Evolutionary conservation across 306 rosid genomes (phyloP), one percentile per base, ranked within the genome.

Genomic region (Lathyrus oleraceus): DNA sequence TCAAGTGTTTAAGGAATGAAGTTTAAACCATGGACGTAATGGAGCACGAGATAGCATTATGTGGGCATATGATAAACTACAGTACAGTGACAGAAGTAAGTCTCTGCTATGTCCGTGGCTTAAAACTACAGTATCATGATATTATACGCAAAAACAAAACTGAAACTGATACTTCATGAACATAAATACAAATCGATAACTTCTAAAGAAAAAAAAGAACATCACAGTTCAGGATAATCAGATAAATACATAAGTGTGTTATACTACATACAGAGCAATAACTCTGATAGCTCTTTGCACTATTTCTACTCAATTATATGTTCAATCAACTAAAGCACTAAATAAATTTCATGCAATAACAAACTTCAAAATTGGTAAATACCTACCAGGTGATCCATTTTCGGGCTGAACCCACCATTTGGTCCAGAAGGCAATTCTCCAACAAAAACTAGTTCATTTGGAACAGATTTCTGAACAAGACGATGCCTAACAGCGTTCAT

Each of bases 331-430:
- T 48, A 61, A n/a, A 54, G 53, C 8, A 62, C 35, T 56, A 69
- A 49, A 67, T 61, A 61, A 72, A 59, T 17, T 13, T 16, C 23
- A 44, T 17, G 30, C 62, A 44, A 43, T 38, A 49, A 28, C 35
- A 61, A 65, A 53, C 56, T 63, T 71, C 39, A 67, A 79, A 45
- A 48, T 70, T 23, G 64, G 13, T 30, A 77, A 68, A 64, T 15
- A 42, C 97, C 56, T 91, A 94, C 97, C 97, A 94, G 86, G 81
- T 94, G 99, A 81, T 94, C 99, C 99, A 94, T 94, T 87, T 94
- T 94, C 8, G 97, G 89, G 82, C 97, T 91, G 79, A 94, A 85
- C 65, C 67, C 76, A 73, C 87, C 76, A 2, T 79, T 65, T 54
- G 79, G 23, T 79, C 99, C 97, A 64, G 48, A 76, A 53, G 96